Evolutionary conservation across 2,329 filamentous ascomycete genomes (phyloP).

Genomic region (Cercospora sp.): DNA sequence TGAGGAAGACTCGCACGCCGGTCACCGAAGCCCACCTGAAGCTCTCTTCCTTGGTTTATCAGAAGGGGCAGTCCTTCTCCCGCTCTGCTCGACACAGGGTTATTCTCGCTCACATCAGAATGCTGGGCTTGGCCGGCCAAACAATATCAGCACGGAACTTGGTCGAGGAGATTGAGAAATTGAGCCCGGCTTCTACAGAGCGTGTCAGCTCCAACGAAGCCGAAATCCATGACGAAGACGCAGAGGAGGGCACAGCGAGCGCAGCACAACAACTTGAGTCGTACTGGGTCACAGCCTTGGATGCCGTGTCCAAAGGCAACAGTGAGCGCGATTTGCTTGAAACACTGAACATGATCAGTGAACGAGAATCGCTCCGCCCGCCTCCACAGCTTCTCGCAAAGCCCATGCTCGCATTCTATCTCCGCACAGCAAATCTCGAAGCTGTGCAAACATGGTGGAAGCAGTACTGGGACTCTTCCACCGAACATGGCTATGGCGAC

Average conservation of each 20-base stretch:
- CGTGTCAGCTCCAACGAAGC: not conserved
- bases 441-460: conserved; percentile 62
- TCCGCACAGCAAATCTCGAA: conserved; percentile 56
- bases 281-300: conserved; percentile 39
- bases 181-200: not conserved
- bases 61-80: not conserved
- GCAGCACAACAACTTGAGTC: not conserved
- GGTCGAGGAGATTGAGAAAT: not conserved
- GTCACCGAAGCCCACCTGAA: not conserved
- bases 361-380: conserved; percentile 19
- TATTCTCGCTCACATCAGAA: not conserved
- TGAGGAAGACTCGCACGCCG: not conserved
- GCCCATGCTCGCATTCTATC: conserved; percentile 57
- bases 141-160: not conserved
- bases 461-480: not conserved
- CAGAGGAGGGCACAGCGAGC: not conserved
- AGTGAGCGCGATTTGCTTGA: conserved; percentile 59
- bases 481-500: not conserved
- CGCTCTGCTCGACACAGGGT: not conserved
- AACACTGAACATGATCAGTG: conserved; percentile 56
- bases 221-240: not conserved
- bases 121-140: not conserved
- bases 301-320: conserved; percentile 62
- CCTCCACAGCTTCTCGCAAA: not conserved
- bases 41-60: not conserved